Base-by-base conservation (phyloP, 2,329 filamentous ascomycete genomes). In the Chrysoporthe cubensis region DNA sequence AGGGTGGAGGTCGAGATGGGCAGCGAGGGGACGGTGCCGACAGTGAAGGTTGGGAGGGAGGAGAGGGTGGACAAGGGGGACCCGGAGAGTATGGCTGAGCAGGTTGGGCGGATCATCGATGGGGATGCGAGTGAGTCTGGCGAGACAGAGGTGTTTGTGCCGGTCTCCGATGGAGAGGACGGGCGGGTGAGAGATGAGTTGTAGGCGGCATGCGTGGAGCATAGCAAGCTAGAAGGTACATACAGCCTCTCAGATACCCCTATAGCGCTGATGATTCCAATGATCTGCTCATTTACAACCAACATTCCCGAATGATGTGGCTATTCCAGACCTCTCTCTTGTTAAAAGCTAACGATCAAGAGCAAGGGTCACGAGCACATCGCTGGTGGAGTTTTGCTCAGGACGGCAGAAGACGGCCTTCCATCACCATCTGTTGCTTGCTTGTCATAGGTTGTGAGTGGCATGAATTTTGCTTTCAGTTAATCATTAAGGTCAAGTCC, bases 21-120 rank as follows among this genome's bases (percentile, higher is more conserved):
- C 77, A 67, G 73, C 11, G 79, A 80, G 34, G 79, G 82, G 34
- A 78, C 79, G 37, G 73, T 85, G 75, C 87, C 80, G 74, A 90
- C 78, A 75, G 83, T 76, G 72, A 83, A 78, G 78, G 87, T 80
- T 70, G 80, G 73, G 26, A 77, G 75, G 14, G 74, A 72, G 54
- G 74, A 71, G 7, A 73, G 70, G 26, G 71, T 77, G 34, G 71
- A 62, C 42, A 72, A 64, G 0, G 70, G 52, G 18, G 78, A 77
- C 26, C 74, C 73, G 13, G 81, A 82, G 14, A 80, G 80, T 8
- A 74, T 87, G 72, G 75, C 84, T 8, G 85, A 87, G 46, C 77
- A 86, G 70, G 80, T 92, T 26, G 84, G 83, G 46, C 84, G 81
- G 73, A 83, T 88, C 57, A 81, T 89, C 59, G 82, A 84, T 62